Conservation (phyloP, 345 rosid species). For the Citrus glauca region DNA sequence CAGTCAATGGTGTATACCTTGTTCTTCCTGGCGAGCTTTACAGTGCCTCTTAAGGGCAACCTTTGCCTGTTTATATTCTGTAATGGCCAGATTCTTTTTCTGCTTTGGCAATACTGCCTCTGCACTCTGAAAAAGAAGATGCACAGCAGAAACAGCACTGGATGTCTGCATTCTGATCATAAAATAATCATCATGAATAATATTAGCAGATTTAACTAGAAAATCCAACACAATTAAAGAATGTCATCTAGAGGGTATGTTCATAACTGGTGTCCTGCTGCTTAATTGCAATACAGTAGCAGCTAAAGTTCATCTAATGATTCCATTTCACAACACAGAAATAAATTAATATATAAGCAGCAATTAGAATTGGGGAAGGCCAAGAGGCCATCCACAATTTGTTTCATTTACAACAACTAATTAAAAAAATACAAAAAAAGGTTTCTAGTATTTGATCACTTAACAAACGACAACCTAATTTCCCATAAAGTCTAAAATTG, state of each 20-base stretch:
- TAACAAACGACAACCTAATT: background rate
- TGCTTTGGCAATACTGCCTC: conserved; percentile 78
- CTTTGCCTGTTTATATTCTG: conserved; percentile 72
- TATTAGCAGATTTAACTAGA: no score
- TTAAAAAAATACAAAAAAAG: no score
- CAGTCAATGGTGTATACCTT: conserved; percentile 23
- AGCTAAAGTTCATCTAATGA: no score
- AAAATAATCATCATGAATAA: background rate
- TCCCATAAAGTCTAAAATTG: background rate
- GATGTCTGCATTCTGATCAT: conserved; percentile 52
- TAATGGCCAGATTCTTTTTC: conserved; percentile 61
- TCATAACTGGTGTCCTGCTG: no score
- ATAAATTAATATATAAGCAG: no score
- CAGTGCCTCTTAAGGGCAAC: conserved; percentile 60
- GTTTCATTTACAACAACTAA: no score
- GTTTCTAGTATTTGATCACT: no score
- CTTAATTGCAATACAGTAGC: no score
- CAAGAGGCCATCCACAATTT: no score
- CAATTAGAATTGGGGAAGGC: no score
- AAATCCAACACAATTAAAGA: background rate
- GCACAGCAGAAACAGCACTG: conserved; percentile 66
- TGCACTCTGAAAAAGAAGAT: conserved; percentile 57
- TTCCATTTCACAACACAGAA: no score
- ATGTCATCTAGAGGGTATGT: background rate
- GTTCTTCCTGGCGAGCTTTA: conserved; percentile 42